Base-by-base conservation (phyloP, 2,329 filamentous ascomycete species). In the Whalleya microplaca region DNA sequence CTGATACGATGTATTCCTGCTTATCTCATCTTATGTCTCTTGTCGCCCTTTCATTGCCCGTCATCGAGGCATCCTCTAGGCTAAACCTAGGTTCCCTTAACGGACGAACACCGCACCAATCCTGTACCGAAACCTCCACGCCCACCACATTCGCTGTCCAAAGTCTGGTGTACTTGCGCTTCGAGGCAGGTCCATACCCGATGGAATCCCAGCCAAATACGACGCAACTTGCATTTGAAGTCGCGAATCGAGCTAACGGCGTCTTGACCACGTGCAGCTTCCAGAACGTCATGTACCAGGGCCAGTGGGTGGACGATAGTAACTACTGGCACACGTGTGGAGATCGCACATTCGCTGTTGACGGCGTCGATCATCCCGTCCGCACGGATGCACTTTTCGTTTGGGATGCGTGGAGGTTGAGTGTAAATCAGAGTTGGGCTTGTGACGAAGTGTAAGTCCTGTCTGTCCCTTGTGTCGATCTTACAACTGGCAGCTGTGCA, bases 371-470 rank as follows among this genome's bases (percentile, higher is more conserved):
- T 19, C 60, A 57, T 21, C 45, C 56, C 27, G 58, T 70, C 7
- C 54, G 16, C 37, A 69, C 67, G 40, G 64, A 55, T 42, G 61
- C 60, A 9, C 61, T 32, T 9, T 29, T 68, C 44, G 12, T 55
- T 23, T 68, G 63, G 63, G 60, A 66, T 16, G 48, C 46, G 0
- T 68, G 66, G 67, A 48, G 47, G 23, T 19, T 68, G 27, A 47
- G 46, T 14, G 62, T 69, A 16, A 66, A 68, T 32, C 67, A 69
- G 55, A 67, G 62, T 16, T 67, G 63, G 63, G 56, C 41, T 29
- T 68, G 65, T 29, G 59, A 57, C 14, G 56, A 53, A 23, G 53
- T 52, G 64, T 66, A 56, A 40, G 64, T 45, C 29, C 41, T 18
- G 21, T 12, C 7, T 47, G 41, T 27, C 9, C 23, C 23, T 27